Evolutionary conservation across 257 asterid species (phyloP).

Genomic region (Catharanthus roseus): DNA sequence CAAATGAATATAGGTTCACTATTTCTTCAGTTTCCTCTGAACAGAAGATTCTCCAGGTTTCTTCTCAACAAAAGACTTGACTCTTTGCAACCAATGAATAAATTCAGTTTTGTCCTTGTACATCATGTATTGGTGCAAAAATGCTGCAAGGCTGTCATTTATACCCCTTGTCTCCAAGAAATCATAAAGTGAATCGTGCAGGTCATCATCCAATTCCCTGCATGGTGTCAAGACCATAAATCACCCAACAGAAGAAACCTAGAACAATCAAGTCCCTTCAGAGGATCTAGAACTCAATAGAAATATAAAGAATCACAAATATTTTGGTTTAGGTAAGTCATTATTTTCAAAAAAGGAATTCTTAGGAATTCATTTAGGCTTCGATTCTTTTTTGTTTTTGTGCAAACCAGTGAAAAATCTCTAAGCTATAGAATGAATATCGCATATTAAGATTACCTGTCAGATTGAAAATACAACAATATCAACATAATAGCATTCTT

Average conservation of each 20-base stretch:
- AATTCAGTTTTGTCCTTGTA: constrained; percentile 79
- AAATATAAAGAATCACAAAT: background rate
- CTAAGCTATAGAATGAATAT: background rate
- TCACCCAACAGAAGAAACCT: constrained; percentile 6
- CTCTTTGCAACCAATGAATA: constrained; percentile 65
- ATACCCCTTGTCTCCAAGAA: constrained; percentile 78
- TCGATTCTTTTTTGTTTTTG: background rate
- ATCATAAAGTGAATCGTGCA: constrained; percentile 68
- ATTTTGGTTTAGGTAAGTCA: background rate
- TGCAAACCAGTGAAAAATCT: background rate
- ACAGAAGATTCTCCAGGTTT: constrained; percentile 32
- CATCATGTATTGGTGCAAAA: constrained; percentile 58
- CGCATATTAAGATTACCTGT: background rate
- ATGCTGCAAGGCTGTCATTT: constrained; percentile 59
- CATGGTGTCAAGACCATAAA: constrained; percentile 18
- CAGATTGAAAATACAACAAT: background rate
- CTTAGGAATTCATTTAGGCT: background rate
- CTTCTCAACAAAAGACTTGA: constrained; percentile 51
- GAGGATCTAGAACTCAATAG: background rate
- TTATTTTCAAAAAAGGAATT: background rate
- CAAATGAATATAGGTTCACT: constrained; percentile 6
- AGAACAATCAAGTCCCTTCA: background rate
- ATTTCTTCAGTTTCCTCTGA: constrained; percentile 35
- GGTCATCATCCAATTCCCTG: constrained; percentile 79
- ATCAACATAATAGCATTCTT: background rate